A percentile compares a stretch with the other conserved stretches of the same genome.
Evolutionary conservation across 129 eudicot genomes (phyloP).

Genomic region (Gnaphalium uliginosum): DNA sequence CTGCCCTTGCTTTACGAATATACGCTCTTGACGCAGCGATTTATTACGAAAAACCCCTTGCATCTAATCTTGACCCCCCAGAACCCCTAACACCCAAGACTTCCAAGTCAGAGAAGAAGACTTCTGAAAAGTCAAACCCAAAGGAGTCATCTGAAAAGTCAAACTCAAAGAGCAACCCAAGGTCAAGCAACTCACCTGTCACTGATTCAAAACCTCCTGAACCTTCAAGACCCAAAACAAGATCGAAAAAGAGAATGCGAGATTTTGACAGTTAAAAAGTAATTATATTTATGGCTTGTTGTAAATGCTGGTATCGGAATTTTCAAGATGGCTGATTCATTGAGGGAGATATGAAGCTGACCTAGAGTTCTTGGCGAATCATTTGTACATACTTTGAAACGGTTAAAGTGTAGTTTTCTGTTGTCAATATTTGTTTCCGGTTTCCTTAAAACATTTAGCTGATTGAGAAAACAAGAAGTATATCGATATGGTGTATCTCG

Average conservation of each 20-base stretch:
- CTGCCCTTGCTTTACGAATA: slow-evolving; percentile 68
- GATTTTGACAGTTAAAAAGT: slow-evolving; percentile 30
- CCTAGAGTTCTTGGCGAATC: not conserved
- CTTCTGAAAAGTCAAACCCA: slow-evolving; percentile 29
- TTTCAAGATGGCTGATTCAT: slow-evolving; percentile 10
- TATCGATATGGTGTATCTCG: not conserved
- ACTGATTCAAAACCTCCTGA: slow-evolving; percentile 29
- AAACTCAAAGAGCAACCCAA: slow-evolving; percentile 29
- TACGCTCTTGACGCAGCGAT: slow-evolving; percentile 71
- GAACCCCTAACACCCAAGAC: slow-evolving; percentile 33
- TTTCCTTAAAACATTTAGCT: slow-evolving; percentile 14
- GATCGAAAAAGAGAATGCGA: slow-evolving; percentile 41
- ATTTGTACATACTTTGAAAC: slow-evolving; percentile 14
- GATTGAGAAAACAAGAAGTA: slow-evolving; percentile 6
- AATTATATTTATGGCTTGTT: slow-evolving; percentile 5
- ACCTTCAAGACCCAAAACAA: slow-evolving; percentile 40
- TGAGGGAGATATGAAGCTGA: not conserved
- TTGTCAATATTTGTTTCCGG: slow-evolving; percentile 25
- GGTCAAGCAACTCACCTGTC: slow-evolving; percentile 36
- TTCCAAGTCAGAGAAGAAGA: slow-evolving; percentile 37
- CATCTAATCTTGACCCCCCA: slow-evolving; percentile 27
- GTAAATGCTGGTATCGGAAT: slow-evolving; percentile 14
- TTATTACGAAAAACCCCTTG: slow-evolving; percentile 42
- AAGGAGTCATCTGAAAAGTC: slow-evolving; percentile 37
- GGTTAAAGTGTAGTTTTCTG: slow-evolving; percentile 21